Evolutionary conservation across 179 eudicot species (phyloP).

Genomic region (Drosera spatulata): DNA sequence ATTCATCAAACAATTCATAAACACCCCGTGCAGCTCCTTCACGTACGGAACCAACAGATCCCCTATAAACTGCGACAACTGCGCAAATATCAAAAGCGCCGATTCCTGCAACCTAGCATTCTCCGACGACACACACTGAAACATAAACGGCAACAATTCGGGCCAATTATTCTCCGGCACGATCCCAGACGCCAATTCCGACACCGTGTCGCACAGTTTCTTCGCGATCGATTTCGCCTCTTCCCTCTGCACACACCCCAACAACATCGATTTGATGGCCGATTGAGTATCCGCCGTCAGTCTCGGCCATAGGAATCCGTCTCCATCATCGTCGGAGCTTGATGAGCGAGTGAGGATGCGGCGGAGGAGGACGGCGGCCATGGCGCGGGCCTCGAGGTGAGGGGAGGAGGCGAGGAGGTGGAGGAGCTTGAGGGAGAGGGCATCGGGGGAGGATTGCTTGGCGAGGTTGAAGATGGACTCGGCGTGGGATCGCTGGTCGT

Average conservation of each 20-base stretch:
- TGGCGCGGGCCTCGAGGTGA: constrained; percentile 61
- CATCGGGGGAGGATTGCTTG: constrained; percentile 60
- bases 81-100: constrained; percentile 71
- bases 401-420: constrained; percentile 50
- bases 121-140: constrained; percentile 74
- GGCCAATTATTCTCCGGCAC: constrained; percentile 77
- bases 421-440: constrained; percentile 66
- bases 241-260: constrained; percentile 50
- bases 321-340: no score
- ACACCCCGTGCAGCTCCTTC: constrained; percentile 55
- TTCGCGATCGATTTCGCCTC: constrained; percentile 51
- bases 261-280: constrained; percentile 43
- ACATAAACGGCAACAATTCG: constrained; percentile 77
- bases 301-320: constrained; percentile 59
- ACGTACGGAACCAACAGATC: constrained; percentile 46
- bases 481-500: constrained; percentile 75
- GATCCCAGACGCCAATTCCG: constrained; percentile 74
- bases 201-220: constrained; percentile 71
- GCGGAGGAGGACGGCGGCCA: constrained; percentile 72
- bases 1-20: constrained; percentile 36
- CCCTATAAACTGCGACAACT: constrained; percentile 70
- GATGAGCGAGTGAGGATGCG: constrained; percentile 59
- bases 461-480: constrained; percentile 62
- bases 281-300: constrained; percentile 45
- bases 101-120: constrained; percentile 53